Percentiles rank a stretch among this genome's conserved stretches.
Evolutionary conservation across 768 basidiomycete genomes (phyloP).

Genomic region (Pulveroboletus sp.): DNA sequence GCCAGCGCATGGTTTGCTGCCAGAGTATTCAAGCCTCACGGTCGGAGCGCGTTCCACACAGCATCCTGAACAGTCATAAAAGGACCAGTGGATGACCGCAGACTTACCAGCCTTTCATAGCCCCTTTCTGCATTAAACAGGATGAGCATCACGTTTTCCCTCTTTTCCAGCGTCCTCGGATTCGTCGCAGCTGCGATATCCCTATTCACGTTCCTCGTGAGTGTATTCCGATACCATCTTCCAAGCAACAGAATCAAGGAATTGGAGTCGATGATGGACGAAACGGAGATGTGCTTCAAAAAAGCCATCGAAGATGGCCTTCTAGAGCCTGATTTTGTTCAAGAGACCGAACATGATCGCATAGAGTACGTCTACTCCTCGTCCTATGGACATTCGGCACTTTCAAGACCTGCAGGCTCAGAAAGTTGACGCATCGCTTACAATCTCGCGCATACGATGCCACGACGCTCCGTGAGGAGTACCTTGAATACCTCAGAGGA

Average conservation of each 20-base stretch:
- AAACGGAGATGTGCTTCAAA: background rate
- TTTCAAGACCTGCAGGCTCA: background rate
- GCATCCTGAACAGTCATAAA: background rate
- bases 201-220: background rate
- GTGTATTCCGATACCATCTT: background rate
- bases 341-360: background rate
- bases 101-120: background rate
- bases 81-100: background rate
- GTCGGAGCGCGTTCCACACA: background rate
- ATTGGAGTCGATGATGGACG: conserved; percentile 1
- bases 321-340: background rate
- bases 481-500: background rate
- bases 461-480: background rate
- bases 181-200: background rate
- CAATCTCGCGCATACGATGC: background rate
- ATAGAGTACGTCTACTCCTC: background rate
- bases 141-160: background rate
- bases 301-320: conserved; percentile 6
- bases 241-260: conserved; percentile 5
- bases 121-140: background rate
- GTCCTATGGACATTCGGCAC: no score
- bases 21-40: background rate
- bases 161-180: conserved; percentile 4
- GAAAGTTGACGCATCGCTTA: background rate
- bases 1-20: background rate